Evolutionary conservation across 78 protist species (phyloP), one percentile per base, ranked within the genome.

Genomic region (Protostelium mycophagum): DNA sequence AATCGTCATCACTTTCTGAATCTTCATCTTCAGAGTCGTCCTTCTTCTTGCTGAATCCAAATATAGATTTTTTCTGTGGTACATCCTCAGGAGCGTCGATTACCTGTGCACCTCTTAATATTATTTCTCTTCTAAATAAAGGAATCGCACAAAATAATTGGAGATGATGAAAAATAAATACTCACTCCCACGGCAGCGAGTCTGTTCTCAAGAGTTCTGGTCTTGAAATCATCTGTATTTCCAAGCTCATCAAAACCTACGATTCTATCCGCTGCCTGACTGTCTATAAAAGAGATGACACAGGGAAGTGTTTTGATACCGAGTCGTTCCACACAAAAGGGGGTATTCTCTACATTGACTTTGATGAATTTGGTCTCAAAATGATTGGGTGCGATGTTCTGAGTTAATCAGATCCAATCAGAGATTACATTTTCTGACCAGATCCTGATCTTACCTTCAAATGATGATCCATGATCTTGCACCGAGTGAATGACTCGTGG

Each of bases 181-280:
- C 31, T 25, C 89, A 83, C 16, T 1, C 83, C 84, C 34, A n/a
- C 0, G 87, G 87, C 28, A 51, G 73, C 5, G 31, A 91, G 86
- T 1, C 94, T 87, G 28, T 10, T 35, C 86, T 91, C 94, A 34
- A 91, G 23, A 28, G 0, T n/a, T 0, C 37, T 0, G 38, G 89
- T 88, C 35, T 16, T 0, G 39, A 91, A 91, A 83, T 91, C 90
- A 38, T 93, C 96, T 1, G 28, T 37, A 85, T 38, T 84, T 38
- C 93, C 91, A 34, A 91, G 88, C 35, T 90, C 94, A 35, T 94
- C 96, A 38, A 90, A 95, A 23, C 96, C 96, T 34, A 91, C 87
- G 38, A 95, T 83, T 0, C 90, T 83, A 83, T 95, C 96, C n/a
- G 83, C 37, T 1, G 84, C 88, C 5, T 90, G 86, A 73, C 94